phyloP scores from a whole-genome alignment of 2,329 filamentous ascomycete species.

The Zymoseptoria pseudotritici region DNA sequence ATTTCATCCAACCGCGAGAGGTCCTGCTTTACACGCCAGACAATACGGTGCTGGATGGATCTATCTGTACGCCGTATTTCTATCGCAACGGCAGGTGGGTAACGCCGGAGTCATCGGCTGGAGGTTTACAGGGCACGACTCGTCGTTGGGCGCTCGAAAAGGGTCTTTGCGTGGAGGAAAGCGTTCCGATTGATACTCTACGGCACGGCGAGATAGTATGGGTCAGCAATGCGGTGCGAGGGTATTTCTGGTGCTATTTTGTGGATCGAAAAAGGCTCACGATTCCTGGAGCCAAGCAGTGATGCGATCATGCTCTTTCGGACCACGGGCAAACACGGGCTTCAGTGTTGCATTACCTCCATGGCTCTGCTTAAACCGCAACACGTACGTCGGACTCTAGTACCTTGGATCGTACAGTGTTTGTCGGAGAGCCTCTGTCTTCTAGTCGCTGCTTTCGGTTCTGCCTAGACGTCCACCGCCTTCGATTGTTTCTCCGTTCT shows the following conservation, averaged over 20 bases:
- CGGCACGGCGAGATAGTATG: slow-evolving; percentile 70
- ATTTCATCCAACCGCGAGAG: slow-evolving; percentile 46
- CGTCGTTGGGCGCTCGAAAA: slow-evolving; percentile 73
- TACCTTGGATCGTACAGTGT: no score
- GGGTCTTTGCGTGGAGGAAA: slow-evolving; percentile 58
- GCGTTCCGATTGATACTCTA: slow-evolving; percentile 53
- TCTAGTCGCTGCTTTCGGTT: no score
- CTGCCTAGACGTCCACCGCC: no score
- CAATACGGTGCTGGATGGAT: slow-evolving; percentile 71
- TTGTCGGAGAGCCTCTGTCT: no score
- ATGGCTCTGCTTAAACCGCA: no score
- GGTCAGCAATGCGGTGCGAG: slow-evolving; percentile 81
- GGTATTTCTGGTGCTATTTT: slow-evolving; percentile 47
- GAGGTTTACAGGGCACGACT: slow-evolving; percentile 76
- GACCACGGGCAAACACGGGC: no score
- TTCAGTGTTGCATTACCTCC: no score
- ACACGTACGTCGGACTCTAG: no score
- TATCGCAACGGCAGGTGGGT: slow-evolving; percentile 67
- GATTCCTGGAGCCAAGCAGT: neutral
- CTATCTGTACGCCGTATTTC: slow-evolving; percentile 75
- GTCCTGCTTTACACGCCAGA: slow-evolving; percentile 65
- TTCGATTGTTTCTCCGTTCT: no score
- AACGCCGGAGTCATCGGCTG: slow-evolving; percentile 62
- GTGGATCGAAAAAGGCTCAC: neutral
- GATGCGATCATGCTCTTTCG: neutral